Evolutionary conservation across 2,329 filamentous ascomycete genomes (phyloP).

Genomic region (Xylaria sp.): DNA sequence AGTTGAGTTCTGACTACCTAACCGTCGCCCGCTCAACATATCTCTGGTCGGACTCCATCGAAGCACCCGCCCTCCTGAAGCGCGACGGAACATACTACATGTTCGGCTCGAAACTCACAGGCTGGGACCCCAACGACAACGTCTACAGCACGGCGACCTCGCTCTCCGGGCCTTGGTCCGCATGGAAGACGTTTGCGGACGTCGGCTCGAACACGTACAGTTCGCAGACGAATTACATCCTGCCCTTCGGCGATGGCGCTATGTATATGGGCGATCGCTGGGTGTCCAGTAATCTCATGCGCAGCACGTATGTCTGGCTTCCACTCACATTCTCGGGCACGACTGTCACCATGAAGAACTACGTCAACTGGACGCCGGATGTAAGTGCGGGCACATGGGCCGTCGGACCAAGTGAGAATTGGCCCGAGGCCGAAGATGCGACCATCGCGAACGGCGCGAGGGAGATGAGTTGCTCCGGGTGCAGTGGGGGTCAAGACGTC

Average conservation of each 20-base stretch:
- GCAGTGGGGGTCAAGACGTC: conserved; percentile 44
- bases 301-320: conserved; percentile 61
- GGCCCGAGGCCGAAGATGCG: conserved; percentile 48
- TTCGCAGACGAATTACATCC: conserved; percentile 57
- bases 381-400: conserved; percentile 40
- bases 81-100: conserved; percentile 57
- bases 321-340: conserved; percentile 51
- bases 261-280: conserved; percentile 66
- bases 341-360: conserved; percentile 45
- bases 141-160: conserved; percentile 54
- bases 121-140: conserved; percentile 61
- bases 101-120: conserved; percentile 54
- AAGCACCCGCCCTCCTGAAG: conserved; percentile 60
- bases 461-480: conserved; percentile 44
- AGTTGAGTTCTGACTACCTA: conserved; percentile 53
- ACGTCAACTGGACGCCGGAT: conserved; percentile 51
- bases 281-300: conserved; percentile 53
- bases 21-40: conserved; percentile 45
- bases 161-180: conserved; percentile 55
- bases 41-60: conserved; percentile 49
- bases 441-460: conserved; percentile 42
- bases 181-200: conserved; percentile 55
- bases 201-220: conserved; percentile 51
- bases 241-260: conserved; percentile 39
- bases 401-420: conserved; percentile 40